These are phyloP conservation scores for Coccinonectria pachysandricola DNA, from an alignment of 2,329 filamentous ascomycete genomes.

Conservation along the genomic window DNA sequence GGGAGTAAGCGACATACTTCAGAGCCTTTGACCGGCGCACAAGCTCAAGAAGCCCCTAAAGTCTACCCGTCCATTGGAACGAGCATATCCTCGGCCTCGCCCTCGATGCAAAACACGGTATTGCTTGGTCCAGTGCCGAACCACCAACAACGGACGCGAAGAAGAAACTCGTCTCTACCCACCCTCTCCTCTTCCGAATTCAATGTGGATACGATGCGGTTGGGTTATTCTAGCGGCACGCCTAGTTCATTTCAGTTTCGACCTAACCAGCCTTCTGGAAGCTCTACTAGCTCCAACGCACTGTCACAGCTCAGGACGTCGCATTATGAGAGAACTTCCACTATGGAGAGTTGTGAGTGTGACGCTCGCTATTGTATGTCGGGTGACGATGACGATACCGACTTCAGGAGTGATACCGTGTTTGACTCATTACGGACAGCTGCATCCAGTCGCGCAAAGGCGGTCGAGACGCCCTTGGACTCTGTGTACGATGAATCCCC, in stretches of 20 bases:
- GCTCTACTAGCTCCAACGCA: slow-evolving; percentile 32
- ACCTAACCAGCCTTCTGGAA: slow-evolving; percentile 32
- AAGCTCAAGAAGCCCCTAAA: slow-evolving; percentile 18
- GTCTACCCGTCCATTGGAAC: slow-evolving; percentile 17
- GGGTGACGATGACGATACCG: slow-evolving; percentile 67
- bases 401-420: slow-evolving; percentile 65
- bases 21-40: slow-evolving; percentile 33
- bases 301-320: slow-evolving; percentile 28
- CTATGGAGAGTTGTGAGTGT: slow-evolving; percentile 59
- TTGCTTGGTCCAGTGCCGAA: slow-evolving; percentile 17
- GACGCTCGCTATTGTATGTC: slow-evolving; percentile 55
- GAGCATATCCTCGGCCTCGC: slow-evolving; percentile 14
- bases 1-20: slow-evolving; percentile 43
- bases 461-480: slow-evolving; percentile 61
- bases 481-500: slow-evolving; percentile 76
- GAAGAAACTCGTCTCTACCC: slow-evolving; percentile 44
- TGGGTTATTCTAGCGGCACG: slow-evolving; percentile 32
- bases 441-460: slow-evolving; percentile 55
- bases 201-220: slow-evolving; percentile 40
- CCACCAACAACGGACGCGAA: slow-evolving; percentile 20
- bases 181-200: slow-evolving; percentile 45
- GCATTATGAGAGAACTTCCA: slow-evolving; percentile 36
- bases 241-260: slow-evolving; percentile 26
- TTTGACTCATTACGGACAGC: slow-evolving; percentile 68
- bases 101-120: slow-evolving; percentile 14